Conservation (phyloP, 2,329 filamentous ascomycete genomes). For the Stagonosporopsis rhizophila region DNA sequence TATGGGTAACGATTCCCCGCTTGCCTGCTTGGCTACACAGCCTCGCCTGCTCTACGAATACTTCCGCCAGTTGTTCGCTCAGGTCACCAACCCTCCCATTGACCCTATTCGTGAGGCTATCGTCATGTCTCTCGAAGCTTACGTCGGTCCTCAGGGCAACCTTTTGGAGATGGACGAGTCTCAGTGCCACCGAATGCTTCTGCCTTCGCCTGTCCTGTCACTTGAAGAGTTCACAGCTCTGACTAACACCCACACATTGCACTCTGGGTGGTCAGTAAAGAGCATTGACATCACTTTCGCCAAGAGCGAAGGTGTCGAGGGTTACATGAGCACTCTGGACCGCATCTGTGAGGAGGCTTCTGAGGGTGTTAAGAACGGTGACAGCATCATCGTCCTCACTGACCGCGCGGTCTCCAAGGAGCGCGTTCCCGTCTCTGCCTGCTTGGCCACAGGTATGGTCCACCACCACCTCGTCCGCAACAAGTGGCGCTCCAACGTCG, state of each 20-base stretch:
- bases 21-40: slow-evolving; percentile 89
- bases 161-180: slow-evolving; percentile 90
- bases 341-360: slow-evolving; percentile 85
- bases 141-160: slow-evolving; percentile 95
- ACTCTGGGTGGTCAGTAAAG: slow-evolving; percentile 85
- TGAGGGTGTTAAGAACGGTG: slow-evolving; percentile 79
- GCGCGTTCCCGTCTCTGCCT: slow-evolving; percentile 83
- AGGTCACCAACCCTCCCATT: slow-evolving; percentile 97
- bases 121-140: slow-evolving; percentile 97
- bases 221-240: slow-evolving; percentile 90
- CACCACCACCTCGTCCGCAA: slow-evolving; percentile 95
- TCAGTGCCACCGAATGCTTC: slow-evolving; percentile 83
- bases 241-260: slow-evolving; percentile 74
- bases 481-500: slow-evolving; percentile 90
- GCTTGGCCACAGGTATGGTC: slow-evolving; percentile 89
- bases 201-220: slow-evolving; percentile 88
- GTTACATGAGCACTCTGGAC: slow-evolving; percentile 87
- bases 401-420: slow-evolving; percentile 85
- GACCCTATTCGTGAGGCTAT: slow-evolving; percentile 97
- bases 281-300: slow-evolving; percentile 93
- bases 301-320: slow-evolving; percentile 80
- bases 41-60: slow-evolving; percentile 93
- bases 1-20: slow-evolving; percentile 95
- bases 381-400: slow-evolving; percentile 87
- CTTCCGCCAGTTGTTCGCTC: slow-evolving; percentile 96